These are phyloP conservation scores for Solanum virginianum DNA, from an alignment of 257 asterid genomes.

Conservation along the genomic window DNA sequence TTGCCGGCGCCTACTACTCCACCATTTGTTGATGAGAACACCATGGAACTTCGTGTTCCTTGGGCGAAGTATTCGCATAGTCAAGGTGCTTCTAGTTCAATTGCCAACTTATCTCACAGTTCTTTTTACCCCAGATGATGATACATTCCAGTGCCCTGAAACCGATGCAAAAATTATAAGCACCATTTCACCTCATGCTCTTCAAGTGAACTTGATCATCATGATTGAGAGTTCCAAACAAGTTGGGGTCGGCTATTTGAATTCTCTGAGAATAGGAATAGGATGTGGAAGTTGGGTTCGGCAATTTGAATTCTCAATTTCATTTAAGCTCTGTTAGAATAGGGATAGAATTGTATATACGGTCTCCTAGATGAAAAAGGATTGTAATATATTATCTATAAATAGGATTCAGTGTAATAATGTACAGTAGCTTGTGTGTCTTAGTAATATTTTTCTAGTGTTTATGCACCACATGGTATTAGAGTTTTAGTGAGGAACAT, in stretches of 20 bases:
- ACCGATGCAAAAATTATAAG: not conserved
- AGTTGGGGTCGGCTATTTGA: not conserved
- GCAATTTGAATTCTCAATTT: not conserved
- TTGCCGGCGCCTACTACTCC: constrained; percentile 10
- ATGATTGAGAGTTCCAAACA: not conserved
- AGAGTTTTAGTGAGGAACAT: not conserved
- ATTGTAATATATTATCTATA: not conserved
- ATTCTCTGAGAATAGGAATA: not conserved
- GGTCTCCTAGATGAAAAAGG: not conserved
- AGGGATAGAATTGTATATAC: not conserved
- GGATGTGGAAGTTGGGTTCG: not conserved
- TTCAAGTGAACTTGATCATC: not conserved
- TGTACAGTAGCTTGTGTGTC: not conserved
- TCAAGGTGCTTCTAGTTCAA: not conserved
- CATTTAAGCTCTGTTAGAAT: not conserved
- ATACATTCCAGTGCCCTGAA: not conserved
- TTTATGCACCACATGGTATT: not conserved
- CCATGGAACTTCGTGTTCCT: constrained; percentile 19
- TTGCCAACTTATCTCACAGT: constrained; percentile 21
- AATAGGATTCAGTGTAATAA: not conserved
- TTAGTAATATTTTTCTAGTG: not conserved
- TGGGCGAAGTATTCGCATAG: not conserved
- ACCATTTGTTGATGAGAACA: constrained; percentile 17
- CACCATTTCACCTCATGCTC: not conserved
- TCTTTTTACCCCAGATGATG: constrained; percentile 24